phyloP scores from a whole-genome alignment of 495 filamentous ascomycete species.

The Beverwykella pulmonaria region DNA sequence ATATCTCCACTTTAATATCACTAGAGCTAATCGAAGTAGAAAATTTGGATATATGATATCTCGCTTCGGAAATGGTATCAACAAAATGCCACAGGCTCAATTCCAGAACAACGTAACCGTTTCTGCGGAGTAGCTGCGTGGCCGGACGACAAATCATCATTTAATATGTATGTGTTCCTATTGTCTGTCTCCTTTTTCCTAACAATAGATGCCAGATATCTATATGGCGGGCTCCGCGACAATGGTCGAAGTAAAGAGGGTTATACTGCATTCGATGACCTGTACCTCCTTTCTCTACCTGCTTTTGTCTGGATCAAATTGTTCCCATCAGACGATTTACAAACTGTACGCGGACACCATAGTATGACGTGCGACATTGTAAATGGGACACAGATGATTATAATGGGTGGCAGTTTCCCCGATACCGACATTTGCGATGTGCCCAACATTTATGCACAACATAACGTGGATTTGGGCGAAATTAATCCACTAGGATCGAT shows the following conservation, averaged over 20 bases:
- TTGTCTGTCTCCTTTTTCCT: not conserved
- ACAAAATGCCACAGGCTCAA: constrained; percentile 5
- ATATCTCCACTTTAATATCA: not conserved
- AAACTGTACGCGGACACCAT: not conserved
- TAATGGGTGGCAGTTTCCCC: not conserved
- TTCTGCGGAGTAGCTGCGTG: constrained; percentile 9
- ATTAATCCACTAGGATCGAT: not conserved
- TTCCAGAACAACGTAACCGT: not conserved
- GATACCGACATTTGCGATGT: not conserved
- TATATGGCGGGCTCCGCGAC: constrained; percentile 40
- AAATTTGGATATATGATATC: constrained; percentile 4
- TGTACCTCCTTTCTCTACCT: constrained; percentile 73
- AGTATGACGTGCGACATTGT: not conserved
- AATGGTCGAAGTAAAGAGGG: constrained; percentile 49
- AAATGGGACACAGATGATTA: not conserved
- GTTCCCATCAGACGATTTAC: constrained; percentile 28
- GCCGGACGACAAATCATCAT: constrained; percentile 8
- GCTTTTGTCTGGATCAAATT: constrained; percentile 73
- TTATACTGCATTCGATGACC: constrained; percentile 58
- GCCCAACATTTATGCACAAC: not conserved
- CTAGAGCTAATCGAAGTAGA: not conserved
- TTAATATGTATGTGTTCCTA: constrained; percentile 11
- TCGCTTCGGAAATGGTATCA: constrained; percentile 12
- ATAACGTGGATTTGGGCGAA: not conserved
- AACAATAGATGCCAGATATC: not conserved